These are phyloP conservation scores for Ceratobasidium theobromae DNA, from an alignment of 1,284 basidiomycete genomes.

Conservation along the genomic window DNA sequence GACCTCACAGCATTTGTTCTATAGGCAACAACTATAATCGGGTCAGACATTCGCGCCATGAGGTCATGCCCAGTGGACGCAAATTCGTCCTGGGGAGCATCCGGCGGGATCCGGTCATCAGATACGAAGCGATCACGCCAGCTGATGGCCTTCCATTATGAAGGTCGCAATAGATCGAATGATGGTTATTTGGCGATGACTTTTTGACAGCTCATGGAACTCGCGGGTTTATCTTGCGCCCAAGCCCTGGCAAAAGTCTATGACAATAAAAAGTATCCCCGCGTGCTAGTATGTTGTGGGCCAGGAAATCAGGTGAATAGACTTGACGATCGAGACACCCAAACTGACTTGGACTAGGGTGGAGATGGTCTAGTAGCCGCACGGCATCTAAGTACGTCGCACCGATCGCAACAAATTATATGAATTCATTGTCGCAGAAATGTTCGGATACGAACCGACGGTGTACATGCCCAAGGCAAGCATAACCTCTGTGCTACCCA, in stretches of 20 bases:
- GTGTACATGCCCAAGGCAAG: conserved; percentile 89
- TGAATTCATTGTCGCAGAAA: conserved; percentile 51
- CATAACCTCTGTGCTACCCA: background rate
- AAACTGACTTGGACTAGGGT: conserved; percentile 51
- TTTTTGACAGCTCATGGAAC: conserved; percentile 85
- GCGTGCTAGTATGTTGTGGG: conserved; percentile 91
- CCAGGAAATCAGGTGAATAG: conserved; percentile 80
- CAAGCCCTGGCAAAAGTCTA: conserved; percentile 82
- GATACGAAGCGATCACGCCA: too few relatives aligned
- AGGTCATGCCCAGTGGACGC: too few relatives aligned
- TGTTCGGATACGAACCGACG: conserved; percentile 84
- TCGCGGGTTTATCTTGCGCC: conserved; percentile 96
- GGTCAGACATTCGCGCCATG: too few relatives aligned
- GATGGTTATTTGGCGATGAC: too few relatives aligned
- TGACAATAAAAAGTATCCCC: conserved; percentile 60
- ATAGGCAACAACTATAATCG: too few relatives aligned
- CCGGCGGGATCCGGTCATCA: too few relatives aligned
- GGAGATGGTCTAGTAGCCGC: conserved; percentile 98
- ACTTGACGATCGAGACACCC: background rate
- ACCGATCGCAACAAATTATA: background rate
- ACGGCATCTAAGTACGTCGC: conserved; percentile 74
- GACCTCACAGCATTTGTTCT: too few relatives aligned
- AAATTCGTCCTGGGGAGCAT: too few relatives aligned
- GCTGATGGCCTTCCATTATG: too few relatives aligned
- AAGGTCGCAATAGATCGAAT: too few relatives aligned